phyloP scores from a whole-genome alignment of 106 monocot genomes.

The Phalaenopsis aphrodite region DNA sequence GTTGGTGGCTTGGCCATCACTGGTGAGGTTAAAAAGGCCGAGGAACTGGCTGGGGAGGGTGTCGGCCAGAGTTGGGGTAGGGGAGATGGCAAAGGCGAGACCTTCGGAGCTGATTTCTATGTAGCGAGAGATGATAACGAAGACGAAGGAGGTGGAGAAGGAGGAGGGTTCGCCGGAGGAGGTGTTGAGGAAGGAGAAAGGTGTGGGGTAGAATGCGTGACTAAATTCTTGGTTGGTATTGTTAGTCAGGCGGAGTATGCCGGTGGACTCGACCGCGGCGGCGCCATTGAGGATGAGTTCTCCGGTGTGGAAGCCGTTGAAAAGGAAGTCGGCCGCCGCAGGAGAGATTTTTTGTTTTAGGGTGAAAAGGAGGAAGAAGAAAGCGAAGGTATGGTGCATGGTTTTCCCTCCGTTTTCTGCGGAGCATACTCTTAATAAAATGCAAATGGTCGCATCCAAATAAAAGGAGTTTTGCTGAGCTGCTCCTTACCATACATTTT shows the following conservation, averaged over 20 bases:
- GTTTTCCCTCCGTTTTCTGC: not conserved
- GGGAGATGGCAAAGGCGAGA: constrained; percentile 20
- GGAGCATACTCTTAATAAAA: too few species aligned
- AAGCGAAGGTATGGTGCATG: not conserved
- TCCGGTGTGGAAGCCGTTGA: constrained; percentile 19
- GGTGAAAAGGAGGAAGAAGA: not conserved
- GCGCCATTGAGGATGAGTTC: constrained; percentile 19
- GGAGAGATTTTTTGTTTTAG: not conserved
- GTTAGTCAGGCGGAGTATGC: constrained; percentile 30
- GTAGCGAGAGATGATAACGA: constrained; percentile 15
- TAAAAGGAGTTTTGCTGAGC: too few species aligned
- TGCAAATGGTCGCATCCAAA: too few species aligned
- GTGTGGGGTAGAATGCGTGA: constrained; percentile 21
- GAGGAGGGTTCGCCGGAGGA: constrained; percentile 7
- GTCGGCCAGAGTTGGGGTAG: constrained; percentile 2
- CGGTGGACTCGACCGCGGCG: constrained; percentile 1
- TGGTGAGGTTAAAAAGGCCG: constrained; percentile 25
- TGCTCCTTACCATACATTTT: too few species aligned
- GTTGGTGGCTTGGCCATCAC: constrained; percentile 12
- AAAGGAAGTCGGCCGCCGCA: constrained; percentile 1
- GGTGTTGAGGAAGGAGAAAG: constrained; percentile 6
- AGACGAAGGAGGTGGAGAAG: constrained; percentile 29
- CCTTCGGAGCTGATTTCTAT: constrained; percentile 17
- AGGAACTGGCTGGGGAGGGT: constrained; percentile 24
- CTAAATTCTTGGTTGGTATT: not conserved